A percentile compares a stretch with the other conserved stretches of the same genome.
These are phyloP conservation scores for Nothopassalora personata DNA, from an alignment of 2,329 filamentous ascomycete genomes.

Conservation along the genomic window DNA sequence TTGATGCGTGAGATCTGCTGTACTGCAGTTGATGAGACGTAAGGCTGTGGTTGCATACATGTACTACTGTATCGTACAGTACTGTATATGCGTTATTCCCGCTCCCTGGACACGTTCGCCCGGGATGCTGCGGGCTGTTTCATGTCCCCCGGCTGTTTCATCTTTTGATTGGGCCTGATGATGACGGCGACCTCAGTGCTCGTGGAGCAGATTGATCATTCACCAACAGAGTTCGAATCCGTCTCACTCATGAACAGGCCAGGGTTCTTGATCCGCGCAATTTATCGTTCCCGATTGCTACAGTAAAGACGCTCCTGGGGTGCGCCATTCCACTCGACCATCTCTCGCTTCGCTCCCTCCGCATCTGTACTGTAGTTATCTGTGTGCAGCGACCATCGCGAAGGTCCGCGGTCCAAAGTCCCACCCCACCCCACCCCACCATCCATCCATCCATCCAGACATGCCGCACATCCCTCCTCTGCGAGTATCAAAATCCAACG, in stretches of 20 bases:
- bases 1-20: background rate
- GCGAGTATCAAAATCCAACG: slow-evolving; percentile 11
- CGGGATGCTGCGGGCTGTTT: background rate
- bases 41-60: too few relatives aligned
- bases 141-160: background rate
- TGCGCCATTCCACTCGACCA: slow-evolving; percentile 13
- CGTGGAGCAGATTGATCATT: too few relatives aligned
- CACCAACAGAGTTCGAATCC: background rate
- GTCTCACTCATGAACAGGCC: background rate
- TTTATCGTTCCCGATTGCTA: slow-evolving; percentile 29
- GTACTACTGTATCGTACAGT: too few relatives aligned
- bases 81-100: too few relatives aligned
- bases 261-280: background rate
- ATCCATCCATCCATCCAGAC: slow-evolving; percentile 13
- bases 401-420: slow-evolving; percentile 5
- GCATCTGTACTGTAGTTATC: too few relatives aligned
- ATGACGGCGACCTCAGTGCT: background rate
- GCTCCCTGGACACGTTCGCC: too few relatives aligned
- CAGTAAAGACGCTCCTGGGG: slow-evolving; percentile 26
- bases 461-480: slow-evolving; percentile 22
- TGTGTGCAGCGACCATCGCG: slow-evolving; percentile 35
- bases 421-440: too few relatives aligned
- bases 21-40: too few relatives aligned
- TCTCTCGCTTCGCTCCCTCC: slow-evolving; percentile 33
- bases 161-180: background rate